A percentile compares a stretch with the other conserved stretches of the same genome.
Evolutionary conservation across 306 rosid species (phyloP).

Genomic region (Corylus heterophylla): DNA sequence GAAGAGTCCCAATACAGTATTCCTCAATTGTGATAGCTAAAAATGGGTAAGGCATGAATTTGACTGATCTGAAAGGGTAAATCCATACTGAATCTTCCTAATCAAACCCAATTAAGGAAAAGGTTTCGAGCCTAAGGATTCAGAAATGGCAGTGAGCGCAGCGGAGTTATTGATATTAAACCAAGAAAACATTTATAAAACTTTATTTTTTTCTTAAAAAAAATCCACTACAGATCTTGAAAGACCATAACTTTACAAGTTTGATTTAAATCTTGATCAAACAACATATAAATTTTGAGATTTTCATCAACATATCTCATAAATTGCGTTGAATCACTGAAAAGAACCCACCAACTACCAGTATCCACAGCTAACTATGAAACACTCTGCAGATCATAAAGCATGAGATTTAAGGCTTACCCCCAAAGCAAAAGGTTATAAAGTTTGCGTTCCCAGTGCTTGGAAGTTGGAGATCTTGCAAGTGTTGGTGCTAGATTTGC

Average conservation of each 20-base stretch:
- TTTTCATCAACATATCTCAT: background rate
- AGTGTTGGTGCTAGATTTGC: background rate
- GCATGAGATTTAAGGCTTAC: background rate
- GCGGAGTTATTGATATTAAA: background rate
- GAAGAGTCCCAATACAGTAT: no score
- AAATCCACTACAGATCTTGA: background rate
- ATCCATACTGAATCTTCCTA: background rate
- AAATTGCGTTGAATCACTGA: background rate
- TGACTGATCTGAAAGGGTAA: background rate
- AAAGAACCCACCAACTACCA: background rate
- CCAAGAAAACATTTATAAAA: background rate
- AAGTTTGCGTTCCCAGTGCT: background rate
- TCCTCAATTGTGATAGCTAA: no score
- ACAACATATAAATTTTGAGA: background rate
- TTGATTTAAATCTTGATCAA: background rate
- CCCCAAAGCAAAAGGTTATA: background rate
- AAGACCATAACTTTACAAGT: background rate
- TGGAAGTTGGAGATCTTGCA: slow-evolving; percentile 4
- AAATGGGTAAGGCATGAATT: background rate
- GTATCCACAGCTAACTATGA: background rate
- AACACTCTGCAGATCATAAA: slow-evolving; percentile 2
- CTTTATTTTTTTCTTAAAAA: background rate
- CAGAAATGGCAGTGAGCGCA: background rate
- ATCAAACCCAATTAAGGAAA: slow-evolving; percentile 1
- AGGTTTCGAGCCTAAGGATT: background rate